Evolutionary conservation across 352 stramenopile species (phyloP), one percentile per base, ranked within the genome.

Genomic region (Phytophthora aleatoria): DNA sequence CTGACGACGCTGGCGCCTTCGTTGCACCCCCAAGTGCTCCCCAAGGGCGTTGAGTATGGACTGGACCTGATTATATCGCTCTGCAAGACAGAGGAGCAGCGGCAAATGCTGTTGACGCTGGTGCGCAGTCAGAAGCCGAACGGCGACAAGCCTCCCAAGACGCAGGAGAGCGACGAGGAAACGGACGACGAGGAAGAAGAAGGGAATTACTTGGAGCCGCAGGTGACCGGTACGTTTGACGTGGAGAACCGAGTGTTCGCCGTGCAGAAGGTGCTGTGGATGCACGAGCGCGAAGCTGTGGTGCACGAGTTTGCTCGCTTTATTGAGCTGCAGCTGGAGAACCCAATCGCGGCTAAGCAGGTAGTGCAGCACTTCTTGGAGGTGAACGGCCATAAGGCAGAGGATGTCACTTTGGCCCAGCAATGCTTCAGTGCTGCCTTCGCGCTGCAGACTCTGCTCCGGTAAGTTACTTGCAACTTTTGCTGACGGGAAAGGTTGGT

Each of bases 341-440:
- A 77, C 51, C 62, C 77, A 15, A 64, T 84, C 33, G 71, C 78
- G 3, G 63, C 69, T 11, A 50, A 60, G 20, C 31, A 77, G 33
- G 66, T 91, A 13, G 61, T 89, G 3, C 53, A 69, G 51, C 49
- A 86, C 50, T 94, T 94, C 38, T 65, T 91, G 30, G 47, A 83
- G 35, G 55, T 42, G 12, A 94, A 94, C 31, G 82, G 80, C 7
- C 77, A 90, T 59, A 71, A 71, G 36, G 3, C 59, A 8, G 66
- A 77, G 31, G 67, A 87, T 6, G 35, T 63, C 11, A 62, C 69
- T 41, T 41, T 64, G 13, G 85, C 81, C 7, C 73, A 94, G 67
- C 81, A 92, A 73, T 90, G 81, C 57, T 89, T 92, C 50, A 91
- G 85, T 62, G 79, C 82, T 44, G 85, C 83, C 15, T 94, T 94